phyloP scores from a whole-genome alignment of 345 rosid genomes.

The Heritiera littoralis region DNA sequence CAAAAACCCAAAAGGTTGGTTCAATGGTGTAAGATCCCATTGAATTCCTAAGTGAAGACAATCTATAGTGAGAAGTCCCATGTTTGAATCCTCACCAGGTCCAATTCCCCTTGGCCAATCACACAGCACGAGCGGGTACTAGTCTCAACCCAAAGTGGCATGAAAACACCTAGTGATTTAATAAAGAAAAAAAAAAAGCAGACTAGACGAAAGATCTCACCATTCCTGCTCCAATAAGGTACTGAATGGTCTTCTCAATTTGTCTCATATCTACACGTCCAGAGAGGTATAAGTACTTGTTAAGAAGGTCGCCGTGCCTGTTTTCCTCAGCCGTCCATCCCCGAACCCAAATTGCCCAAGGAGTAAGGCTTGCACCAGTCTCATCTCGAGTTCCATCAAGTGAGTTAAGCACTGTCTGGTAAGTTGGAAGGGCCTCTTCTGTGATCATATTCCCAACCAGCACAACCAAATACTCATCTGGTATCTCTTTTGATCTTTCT shows the following conservation, averaged over 20 bases:
- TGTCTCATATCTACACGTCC: constrained; percentile 79
- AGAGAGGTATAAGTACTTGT: constrained; percentile 67
- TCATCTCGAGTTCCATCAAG: constrained; percentile 64
- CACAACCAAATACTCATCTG: constrained; percentile 67
- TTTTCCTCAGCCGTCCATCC: constrained; percentile 86
- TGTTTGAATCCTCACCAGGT: no score
- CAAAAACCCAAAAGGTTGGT: no score
- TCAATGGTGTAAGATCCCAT: no score
- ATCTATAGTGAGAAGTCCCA: no score
- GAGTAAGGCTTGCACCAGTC: constrained; percentile 63
- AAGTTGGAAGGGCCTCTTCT: constrained; percentile 75
- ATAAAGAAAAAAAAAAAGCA: not conserved
- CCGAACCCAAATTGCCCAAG: constrained; percentile 76
- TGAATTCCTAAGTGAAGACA: no score
- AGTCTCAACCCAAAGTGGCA: not conserved
- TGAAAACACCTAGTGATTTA: no score
- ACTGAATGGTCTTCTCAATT: constrained; percentile 74
- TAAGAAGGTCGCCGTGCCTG: constrained; percentile 74
- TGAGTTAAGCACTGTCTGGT: constrained; percentile 75
- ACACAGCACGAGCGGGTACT: not conserved
- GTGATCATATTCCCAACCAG: constrained; percentile 82
- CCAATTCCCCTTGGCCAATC: no score
- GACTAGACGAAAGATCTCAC: constrained; percentile 29
- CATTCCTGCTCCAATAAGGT: constrained; percentile 74
- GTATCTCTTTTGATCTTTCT: constrained; percentile 55